These are phyloP conservation scores for Saccharomyces hybrid DNA, from an alignment of 1,139 yeast species.

Conservation along the genomic window DNA sequence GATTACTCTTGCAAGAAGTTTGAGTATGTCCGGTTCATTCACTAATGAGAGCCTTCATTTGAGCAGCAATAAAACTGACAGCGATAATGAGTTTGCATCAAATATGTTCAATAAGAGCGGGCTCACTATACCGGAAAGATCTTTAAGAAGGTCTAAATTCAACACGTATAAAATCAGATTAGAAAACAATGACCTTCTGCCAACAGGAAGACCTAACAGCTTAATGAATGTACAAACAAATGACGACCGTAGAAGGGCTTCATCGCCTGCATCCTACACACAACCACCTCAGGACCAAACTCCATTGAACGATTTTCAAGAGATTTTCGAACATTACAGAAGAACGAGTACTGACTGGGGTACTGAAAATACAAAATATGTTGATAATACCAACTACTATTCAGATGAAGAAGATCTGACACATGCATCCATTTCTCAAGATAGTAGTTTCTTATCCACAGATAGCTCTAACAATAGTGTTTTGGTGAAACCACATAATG, in stretches of 20 bases:
- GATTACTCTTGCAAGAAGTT: constrained; percentile 62
- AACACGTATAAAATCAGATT: constrained; percentile 24
- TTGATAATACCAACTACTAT: constrained; percentile 3
- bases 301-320: constrained; percentile 20
- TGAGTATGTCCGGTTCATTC: constrained; percentile 33
- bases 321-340: constrained; percentile 27
- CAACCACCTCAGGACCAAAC: not conserved
- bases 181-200: not conserved
- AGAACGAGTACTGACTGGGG: constrained; percentile 17
- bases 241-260: constrained; percentile 1
- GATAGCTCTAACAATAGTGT: constrained; percentile 4
- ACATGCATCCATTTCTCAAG: constrained; percentile 2
- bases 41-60: constrained; percentile 5
- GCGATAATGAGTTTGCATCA: constrained; percentile 2
- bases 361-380: constrained; percentile 8
- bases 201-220: not conserved
- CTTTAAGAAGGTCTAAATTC: constrained; percentile 29
- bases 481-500: constrained; percentile 1
- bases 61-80: constrained; percentile 5
- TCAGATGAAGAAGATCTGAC: constrained; percentile 4
- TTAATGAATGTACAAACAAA: not conserved
- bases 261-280: not conserved
- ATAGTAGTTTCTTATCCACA: constrained; percentile 4
- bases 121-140: constrained; percentile 14
- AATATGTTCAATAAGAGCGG: constrained; percentile 1